Evolutionary conservation across 768 basidiomycete genomes (phyloP).

Genomic region (Suillus cothurnatus): DNA sequence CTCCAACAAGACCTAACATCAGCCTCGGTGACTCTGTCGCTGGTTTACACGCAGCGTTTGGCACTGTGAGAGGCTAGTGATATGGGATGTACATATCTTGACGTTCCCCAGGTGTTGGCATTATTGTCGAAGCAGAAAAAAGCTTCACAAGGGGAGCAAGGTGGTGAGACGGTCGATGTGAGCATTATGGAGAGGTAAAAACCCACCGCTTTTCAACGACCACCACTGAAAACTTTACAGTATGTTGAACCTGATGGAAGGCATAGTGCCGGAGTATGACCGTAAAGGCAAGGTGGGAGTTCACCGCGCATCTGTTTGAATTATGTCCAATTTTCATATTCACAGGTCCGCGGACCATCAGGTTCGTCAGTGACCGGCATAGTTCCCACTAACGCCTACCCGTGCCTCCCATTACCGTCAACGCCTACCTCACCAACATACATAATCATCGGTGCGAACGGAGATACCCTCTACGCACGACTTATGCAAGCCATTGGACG

Average conservation of each 20-base stretch:
- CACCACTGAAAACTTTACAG: slow-evolving; percentile 31
- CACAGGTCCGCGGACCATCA: slow-evolving; percentile 67
- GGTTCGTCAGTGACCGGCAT: slow-evolving; percentile 77
- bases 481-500: slow-evolving; percentile 65
- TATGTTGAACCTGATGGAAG: slow-evolving; percentile 79
- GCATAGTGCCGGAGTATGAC: slow-evolving; percentile 74
- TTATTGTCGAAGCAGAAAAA: slow-evolving; percentile 49
- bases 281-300: slow-evolving; percentile 60
- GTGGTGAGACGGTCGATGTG: slow-evolving; percentile 67
- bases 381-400: slow-evolving; percentile 75
- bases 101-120: slow-evolving; percentile 52
- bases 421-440: slow-evolving; percentile 48
- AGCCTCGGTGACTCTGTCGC: slow-evolving; percentile 74
- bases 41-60: slow-evolving; percentile 72
- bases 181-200: slow-evolving; percentile 71
- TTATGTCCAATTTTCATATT: neutral
- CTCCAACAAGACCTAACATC: slow-evolving; percentile 71
- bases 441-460: slow-evolving; percentile 74
- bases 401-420: slow-evolving; percentile 52
- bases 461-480: slow-evolving; percentile 67
- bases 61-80: slow-evolving; percentile 49
- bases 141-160: slow-evolving; percentile 27
- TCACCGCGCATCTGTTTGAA: neutral
- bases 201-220: neutral
- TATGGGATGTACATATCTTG: neutral